These are phyloP conservation scores for Fagus sylvatica DNA, from an alignment of 306 rosid species.

Conservation along the genomic window DNA sequence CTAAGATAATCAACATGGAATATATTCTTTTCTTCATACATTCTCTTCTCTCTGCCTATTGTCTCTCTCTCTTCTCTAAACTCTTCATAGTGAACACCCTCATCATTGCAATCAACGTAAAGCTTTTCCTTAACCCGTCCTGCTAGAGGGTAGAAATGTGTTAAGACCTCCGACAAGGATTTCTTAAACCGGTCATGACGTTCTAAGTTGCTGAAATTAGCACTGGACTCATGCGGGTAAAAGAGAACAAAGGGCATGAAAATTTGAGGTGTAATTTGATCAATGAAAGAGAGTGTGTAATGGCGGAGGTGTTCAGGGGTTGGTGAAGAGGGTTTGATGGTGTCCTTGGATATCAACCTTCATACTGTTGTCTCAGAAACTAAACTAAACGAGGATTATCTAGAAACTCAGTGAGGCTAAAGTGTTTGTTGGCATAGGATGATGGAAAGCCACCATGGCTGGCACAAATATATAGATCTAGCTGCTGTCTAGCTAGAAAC, in stretches of 20 bases:
- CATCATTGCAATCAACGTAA: constrained; percentile 17
- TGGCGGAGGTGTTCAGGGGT: constrained; percentile 26
- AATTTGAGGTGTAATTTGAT: constrained; percentile 18
- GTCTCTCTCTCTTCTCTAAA: no score
- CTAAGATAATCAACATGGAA: no score
- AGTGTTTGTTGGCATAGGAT: neutral
- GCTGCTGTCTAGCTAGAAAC: neutral
- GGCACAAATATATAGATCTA: neutral
- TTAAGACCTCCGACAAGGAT: neutral
- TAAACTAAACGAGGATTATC: neutral
- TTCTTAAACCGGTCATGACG: neutral
- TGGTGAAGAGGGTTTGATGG: constrained; percentile 25
- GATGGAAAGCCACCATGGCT: neutral
- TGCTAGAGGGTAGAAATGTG: constrained; percentile 17
- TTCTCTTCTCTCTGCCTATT: no score
- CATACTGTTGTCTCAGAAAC: neutral
- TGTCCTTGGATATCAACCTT: constrained; percentile 2
- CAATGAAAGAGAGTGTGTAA: constrained; percentile 26
- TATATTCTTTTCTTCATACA: no score
- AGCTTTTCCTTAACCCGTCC: constrained; percentile 7
- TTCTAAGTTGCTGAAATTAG: neutral
- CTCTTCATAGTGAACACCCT: neutral
- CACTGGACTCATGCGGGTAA: neutral
- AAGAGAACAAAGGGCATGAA: constrained; percentile 27
- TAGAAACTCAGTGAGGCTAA: neutral